Base-by-base conservation (phyloP, 768 basidiomycete genomes). In the Amanita subjunquillea region DNA sequence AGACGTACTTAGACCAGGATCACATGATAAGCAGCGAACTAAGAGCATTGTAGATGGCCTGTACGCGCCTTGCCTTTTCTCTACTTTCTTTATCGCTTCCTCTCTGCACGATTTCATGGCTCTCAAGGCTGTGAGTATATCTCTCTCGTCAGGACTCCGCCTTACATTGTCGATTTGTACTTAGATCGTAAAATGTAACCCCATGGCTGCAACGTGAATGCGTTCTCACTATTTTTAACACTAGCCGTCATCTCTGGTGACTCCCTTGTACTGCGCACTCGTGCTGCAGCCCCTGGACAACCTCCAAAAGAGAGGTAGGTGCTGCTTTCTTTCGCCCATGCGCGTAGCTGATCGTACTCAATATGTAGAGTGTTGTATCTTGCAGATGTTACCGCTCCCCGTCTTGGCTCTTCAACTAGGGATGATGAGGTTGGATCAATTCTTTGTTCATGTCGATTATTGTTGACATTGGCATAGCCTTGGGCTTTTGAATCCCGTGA, bases 401-500 rank as follows among this genome's bases (percentile, higher is more conserved):
- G 90, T 37, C 72, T 91, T 64, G 95, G 95, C 8, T 87, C 81
- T 17, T 73, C 84, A 9, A 79, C 80, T 23, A 76, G 94, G 54
- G 87, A 92, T 55, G 96, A 98, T 64, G 96, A 97, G 76, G 92
- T 85, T 56, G 54, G 68, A 62, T 34, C 30, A 2, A 48, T 27
- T 59, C 51, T 22, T 30, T 49, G n/a, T 4, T 23, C 36, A 42
- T 34, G 46, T 43, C 3, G 38, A 8, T 52, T 3, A 32, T 34
- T 34, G 47, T 43, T 44, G 37, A 55, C 61, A 27, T 40, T 41
- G 44, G 9, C 27, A 29, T 51, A 95, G 90, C 81, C 85, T 5
- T 92, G 86, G 82, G 88, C 95, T 2, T 96, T 86, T 66, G 90
- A 94, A 64, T 81, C 92, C 44, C 86, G 96, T 58, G 96, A 97